Percentiles rank a stretch among this genome's conserved stretches.
Evolutionary conservation across 2,329 filamentous ascomycete species (phyloP).

Genomic region (Plectosphaerella plurivora): DNA sequence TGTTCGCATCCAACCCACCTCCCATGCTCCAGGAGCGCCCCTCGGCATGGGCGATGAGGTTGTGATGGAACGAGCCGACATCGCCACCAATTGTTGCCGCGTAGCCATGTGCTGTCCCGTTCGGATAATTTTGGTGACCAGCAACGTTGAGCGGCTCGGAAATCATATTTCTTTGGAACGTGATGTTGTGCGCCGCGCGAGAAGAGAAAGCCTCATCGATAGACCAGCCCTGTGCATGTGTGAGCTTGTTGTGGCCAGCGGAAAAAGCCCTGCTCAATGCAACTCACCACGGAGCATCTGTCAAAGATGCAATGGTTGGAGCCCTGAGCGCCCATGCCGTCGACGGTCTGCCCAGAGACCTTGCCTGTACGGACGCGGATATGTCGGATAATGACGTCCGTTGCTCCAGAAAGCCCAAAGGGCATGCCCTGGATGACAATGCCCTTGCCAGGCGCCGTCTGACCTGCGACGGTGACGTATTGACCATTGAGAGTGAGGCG

Average conservation of each 20-base stretch:
- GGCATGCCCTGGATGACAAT: slow-evolving; percentile 24
- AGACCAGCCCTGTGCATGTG: slow-evolving; percentile 18
- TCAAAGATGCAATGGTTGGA: slow-evolving; percentile 28
- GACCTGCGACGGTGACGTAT: slow-evolving; percentile 40
- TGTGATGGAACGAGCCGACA: slow-evolving; percentile 28
- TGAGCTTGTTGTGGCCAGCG: neutral
- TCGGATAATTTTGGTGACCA: slow-evolving; percentile 29
- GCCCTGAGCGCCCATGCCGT: slow-evolving; percentile 28
- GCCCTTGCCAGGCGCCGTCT: slow-evolving; percentile 43
- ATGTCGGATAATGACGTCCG: slow-evolving; percentile 19
- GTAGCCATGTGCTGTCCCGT: slow-evolving; percentile 21
- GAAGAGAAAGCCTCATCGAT: slow-evolving; percentile 29
- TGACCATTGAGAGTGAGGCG: slow-evolving; percentile 38
- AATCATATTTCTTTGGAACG: slow-evolving; percentile 27
- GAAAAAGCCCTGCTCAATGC: too few species aligned
- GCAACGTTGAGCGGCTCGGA: slow-evolving; percentile 29
- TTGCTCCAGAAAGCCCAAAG: slow-evolving; percentile 22
- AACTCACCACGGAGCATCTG: slow-evolving; percentile 22
- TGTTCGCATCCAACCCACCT: slow-evolving; percentile 21
- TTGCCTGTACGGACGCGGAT: slow-evolving; percentile 23
- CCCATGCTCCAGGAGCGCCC: slow-evolving; percentile 30
- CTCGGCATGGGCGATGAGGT: slow-evolving; percentile 24
- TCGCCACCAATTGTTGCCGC: slow-evolving; percentile 24
- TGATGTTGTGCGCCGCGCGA: slow-evolving; percentile 26
- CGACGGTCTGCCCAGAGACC: slow-evolving; percentile 22